phyloP scores from a whole-genome alignment of 345 rosid species.

The Lumnitzera racemosa region DNA sequence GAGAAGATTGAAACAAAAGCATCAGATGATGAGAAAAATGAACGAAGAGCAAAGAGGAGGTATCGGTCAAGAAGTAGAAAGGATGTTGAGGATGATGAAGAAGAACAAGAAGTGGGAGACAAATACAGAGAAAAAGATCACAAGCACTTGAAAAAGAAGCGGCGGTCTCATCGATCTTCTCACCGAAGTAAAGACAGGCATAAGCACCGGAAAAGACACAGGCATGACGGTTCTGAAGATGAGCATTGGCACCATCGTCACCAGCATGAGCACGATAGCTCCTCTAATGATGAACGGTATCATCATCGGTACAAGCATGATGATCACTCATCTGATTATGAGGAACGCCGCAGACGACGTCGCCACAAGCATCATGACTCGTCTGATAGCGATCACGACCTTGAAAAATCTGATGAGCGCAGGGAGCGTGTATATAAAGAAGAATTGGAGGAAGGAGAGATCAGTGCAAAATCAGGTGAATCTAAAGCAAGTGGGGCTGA shows the following conservation, averaged over 20 bases:
- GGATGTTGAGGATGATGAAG: slow-evolving; percentile 18
- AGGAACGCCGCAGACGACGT: slow-evolving; percentile 17
- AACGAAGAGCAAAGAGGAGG: slow-evolving; percentile 58
- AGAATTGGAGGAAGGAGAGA: slow-evolving; percentile 63
- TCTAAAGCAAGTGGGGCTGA: slow-evolving; percentile 34
- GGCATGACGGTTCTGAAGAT: slow-evolving; percentile 42
- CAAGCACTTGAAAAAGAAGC: slow-evolving; percentile 42
- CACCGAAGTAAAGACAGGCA: slow-evolving; percentile 35
- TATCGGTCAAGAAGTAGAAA: slow-evolving; percentile 55
- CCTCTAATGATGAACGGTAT: slow-evolving; percentile 31
- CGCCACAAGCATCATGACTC: slow-evolving; percentile 13
- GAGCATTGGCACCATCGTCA: slow-evolving; percentile 22
- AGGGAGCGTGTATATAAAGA: slow-evolving; percentile 26
- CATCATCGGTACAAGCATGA: slow-evolving; percentile 16
- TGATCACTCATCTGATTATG: slow-evolving; percentile 29
- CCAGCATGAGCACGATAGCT: slow-evolving; percentile 22
- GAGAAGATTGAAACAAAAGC: slow-evolving; percentile 32
- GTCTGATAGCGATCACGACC: slow-evolving; percentile 8
- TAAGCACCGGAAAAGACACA: slow-evolving; percentile 32
- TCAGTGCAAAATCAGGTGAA: slow-evolving; percentile 42
- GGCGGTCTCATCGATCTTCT: slow-evolving; percentile 32
- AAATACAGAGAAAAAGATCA: slow-evolving; percentile 23
- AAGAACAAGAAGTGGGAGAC: slow-evolving; percentile 20
- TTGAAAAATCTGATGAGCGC: slow-evolving; percentile 25
- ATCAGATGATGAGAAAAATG: slow-evolving; percentile 35